Base-by-base conservation (phyloP, 139 green algal genomes). In the Chlamydomonas incerta region DNA sequence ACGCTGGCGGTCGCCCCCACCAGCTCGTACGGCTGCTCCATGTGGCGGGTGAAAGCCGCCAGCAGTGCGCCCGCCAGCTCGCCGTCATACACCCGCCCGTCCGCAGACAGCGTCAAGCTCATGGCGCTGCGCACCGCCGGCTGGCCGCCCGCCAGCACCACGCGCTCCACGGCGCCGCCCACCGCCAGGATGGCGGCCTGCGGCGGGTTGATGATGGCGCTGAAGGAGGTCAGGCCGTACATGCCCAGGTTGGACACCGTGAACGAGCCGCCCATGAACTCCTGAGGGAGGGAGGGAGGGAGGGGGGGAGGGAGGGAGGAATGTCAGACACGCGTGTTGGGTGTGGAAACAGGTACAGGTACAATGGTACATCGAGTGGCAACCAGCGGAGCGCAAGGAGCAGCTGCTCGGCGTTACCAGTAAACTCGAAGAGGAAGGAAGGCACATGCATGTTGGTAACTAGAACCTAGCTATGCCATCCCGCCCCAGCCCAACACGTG, bases 161-260 rank as follows among this genome's bases (percentile, higher is more conserved):
- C 93, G 28, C 88, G 82, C 85, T 93, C 69, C 80, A 92, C 71
- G 0, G 89, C 82, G 37, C 79, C 87, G 35, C 96, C 96, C 28
- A 97, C 89, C 3, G 95, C 96, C 62, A 98, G 86, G 81, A 98
- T 98, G 52, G 76, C 92, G 4, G 90, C 93, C 90, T 97, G 93
- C 5, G 96, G 96, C 18, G 97, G 97, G 92, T 99, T 99, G 87
- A 99, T 96, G 92, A 99, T 99, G 52, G 97, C 87, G 13, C 52
- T 74, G 89, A 99, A 99, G 34, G 86, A 21, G 66, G 96, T 89
- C 1, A 99, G 74, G 10, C 94, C 94, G 83, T 94, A 99, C 97
- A 99, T 99, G 57, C 97, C 96, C 37, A 98, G 90, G 88, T 98
- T 98, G 58, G 91, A 96, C 55, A 98, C 94, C 63, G 89, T 95